Percentiles rank a stretch among this genome's conserved stretches.
These are phyloP conservation scores for Jatropha multifida DNA, from an alignment of 441 rosid species.

Conservation along the genomic window DNA sequence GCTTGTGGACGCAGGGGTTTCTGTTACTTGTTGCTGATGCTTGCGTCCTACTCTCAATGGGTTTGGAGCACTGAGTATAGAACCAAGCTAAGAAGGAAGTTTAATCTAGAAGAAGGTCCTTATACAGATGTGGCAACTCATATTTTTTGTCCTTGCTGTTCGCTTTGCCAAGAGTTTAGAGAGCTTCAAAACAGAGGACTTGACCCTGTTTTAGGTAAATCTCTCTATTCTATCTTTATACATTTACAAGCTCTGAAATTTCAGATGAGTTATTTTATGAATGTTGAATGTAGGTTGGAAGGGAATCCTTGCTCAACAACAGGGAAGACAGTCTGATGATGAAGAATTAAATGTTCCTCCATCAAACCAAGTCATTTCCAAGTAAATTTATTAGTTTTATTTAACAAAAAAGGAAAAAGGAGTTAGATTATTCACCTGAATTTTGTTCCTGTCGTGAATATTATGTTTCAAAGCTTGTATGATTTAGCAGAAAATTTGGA, in stretches of 20 bases:
- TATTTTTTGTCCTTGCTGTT: constrained; percentile 38
- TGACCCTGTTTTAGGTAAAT: constrained; percentile 42
- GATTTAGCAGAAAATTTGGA: too few relatives aligned
- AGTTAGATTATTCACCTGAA: neutral
- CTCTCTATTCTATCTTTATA: neutral
- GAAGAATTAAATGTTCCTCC: constrained; percentile 31
- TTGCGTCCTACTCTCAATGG: constrained; percentile 45
- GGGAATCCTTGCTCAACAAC: constrained; percentile 37
- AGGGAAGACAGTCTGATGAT: constrained; percentile 17
- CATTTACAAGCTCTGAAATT: neutral
- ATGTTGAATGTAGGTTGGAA: constrained; percentile 39
- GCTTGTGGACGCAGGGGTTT: constrained; percentile 38
- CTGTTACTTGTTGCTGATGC: constrained; percentile 41
- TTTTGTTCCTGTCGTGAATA: too few relatives aligned
- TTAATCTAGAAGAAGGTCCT: constrained; percentile 47
- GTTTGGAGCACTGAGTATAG: constrained; percentile 50
- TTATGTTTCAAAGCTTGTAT: too few relatives aligned
- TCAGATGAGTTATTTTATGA: neutral
- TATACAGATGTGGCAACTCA: constrained; percentile 38
- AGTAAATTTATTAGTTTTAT: constrained; percentile 10
- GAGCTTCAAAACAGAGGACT: constrained; percentile 44
- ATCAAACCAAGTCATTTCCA: constrained; percentile 37
- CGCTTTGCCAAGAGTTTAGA: constrained; percentile 51
- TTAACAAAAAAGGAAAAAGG: neutral
- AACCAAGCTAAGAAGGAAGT: constrained; percentile 41